Conservation (phyloP, 202 grass and related monocot genomes). For the Bolboschoenoplectus hybrid region DNA sequence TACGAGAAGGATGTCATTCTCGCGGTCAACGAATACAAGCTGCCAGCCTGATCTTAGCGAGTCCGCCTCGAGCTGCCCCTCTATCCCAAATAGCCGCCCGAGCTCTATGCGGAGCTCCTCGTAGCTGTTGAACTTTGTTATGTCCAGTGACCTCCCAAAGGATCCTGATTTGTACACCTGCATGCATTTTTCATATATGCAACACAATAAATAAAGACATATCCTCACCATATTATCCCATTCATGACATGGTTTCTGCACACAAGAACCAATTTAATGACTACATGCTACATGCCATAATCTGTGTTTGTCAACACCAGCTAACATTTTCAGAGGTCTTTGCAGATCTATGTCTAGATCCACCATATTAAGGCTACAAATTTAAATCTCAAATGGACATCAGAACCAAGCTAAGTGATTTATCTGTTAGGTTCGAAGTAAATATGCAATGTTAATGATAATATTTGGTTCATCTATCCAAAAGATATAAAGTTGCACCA, state of each 20-base stretch:
- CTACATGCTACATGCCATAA: not conserved
- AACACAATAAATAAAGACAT: constrained; percentile 31
- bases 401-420: not conserved
- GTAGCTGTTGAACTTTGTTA: constrained; percentile 85
- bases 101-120: constrained; percentile 78
- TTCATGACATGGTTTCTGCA: constrained; percentile 17
- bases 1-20: constrained; percentile 94
- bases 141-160: constrained; percentile 87
- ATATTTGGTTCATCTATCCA: not conserved
- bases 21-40: constrained; percentile 99
- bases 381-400: too few relatives aligned
- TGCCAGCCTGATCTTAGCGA: constrained; percentile 99
- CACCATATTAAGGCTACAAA: not conserved
- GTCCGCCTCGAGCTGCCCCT: constrained; percentile 71
- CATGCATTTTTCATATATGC: not conserved
- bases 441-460: not conserved
- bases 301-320: too few relatives aligned
- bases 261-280: not conserved
- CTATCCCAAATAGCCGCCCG: constrained; percentile 87
- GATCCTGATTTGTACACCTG: constrained; percentile 97
- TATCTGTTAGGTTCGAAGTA: not conserved
- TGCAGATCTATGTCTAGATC: too few relatives aligned
- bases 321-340: too few relatives aligned
- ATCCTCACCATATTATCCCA: not conserved
- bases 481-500: not conserved